These are phyloP conservation scores for Flaveria floridana DNA, from an alignment of 140 eudicot genomes.

Conservation along the genomic window DNA sequence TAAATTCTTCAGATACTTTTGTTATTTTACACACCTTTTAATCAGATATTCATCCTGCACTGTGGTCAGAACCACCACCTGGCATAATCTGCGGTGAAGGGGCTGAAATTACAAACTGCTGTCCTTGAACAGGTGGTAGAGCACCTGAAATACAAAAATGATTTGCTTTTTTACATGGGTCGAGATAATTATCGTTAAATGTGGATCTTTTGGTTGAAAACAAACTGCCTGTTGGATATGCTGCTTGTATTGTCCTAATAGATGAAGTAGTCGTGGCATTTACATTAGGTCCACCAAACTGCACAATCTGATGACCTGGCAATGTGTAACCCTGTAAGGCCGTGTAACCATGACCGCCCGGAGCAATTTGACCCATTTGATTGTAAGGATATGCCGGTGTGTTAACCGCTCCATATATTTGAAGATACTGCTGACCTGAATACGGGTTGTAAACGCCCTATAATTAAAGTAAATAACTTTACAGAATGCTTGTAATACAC, in stretches of 20 bases:
- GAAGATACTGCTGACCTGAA: constrained; percentile 82
- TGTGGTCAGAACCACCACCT: constrained; percentile 84
- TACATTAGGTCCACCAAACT: constrained; percentile 63
- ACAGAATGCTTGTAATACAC: not conserved
- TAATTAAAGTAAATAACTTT: not conserved
- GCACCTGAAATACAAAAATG: constrained; percentile 53
- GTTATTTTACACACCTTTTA: constrained; percentile 42
- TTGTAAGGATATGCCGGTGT: constrained; percentile 70
- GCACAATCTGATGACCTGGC: constrained; percentile 75
- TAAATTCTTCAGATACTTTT: not conserved
- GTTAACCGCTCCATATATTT: constrained; percentile 61
- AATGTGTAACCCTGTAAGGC: constrained; percentile 64
- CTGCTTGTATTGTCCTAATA: constrained; percentile 60
- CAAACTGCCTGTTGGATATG: constrained; percentile 63
- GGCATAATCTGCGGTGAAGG: constrained; percentile 71
- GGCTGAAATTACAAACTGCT: constrained; percentile 62
- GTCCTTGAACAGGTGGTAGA: constrained; percentile 63
- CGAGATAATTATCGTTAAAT: not conserved
- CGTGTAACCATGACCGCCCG: constrained; percentile 57
- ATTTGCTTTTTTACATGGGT: constrained; percentile 1
- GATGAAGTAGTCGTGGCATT: constrained; percentile 62
- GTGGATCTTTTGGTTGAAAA: constrained; percentile 13
- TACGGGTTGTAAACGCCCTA: constrained; percentile 83
- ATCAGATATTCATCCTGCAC: constrained; percentile 68
- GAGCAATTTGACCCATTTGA: constrained; percentile 64